phyloP scores from a whole-genome alignment of 2,329 filamentous ascomycete genomes.

The Aaosphaeria arxii region DNA sequence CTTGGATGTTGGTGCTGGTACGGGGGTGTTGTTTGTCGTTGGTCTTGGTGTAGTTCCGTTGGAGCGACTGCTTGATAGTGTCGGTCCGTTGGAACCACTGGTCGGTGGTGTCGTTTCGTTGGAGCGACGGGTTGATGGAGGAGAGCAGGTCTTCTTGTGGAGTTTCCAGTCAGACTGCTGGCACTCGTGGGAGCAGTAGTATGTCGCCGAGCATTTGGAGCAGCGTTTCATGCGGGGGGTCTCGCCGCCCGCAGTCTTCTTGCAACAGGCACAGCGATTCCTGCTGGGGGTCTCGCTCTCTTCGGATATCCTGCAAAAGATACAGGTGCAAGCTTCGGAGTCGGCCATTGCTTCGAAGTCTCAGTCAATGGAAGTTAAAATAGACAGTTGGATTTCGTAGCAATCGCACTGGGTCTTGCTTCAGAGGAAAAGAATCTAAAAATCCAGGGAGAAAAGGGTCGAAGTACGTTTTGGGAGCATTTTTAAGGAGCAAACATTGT shows the following conservation, averaged over 20 bases:
- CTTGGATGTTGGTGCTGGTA: constrained; percentile 2
- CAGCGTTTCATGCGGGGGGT: constrained; percentile 18
- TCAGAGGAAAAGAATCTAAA: too few species aligned
- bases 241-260: constrained; percentile 11
- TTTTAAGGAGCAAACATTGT: too few species aligned
- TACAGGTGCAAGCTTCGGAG: too few species aligned
- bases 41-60: not conserved
- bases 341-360: too few species aligned
- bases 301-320: too few species aligned
- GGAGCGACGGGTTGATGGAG: not conserved
- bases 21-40: constrained; percentile 1
- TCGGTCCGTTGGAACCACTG: not conserved
- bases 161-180: constrained; percentile 31
- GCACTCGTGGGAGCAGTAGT: constrained; percentile 34
- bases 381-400: too few species aligned
- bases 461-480: too few species aligned
- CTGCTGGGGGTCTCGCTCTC: not conserved
- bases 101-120: not conserved
- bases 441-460: too few species aligned
- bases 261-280: constrained; percentile 11
- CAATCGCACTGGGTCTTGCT: too few species aligned
- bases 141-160: constrained; percentile 31
- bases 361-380: too few species aligned
- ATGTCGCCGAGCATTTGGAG: constrained; percentile 22
- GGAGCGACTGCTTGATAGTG: not conserved